Percentiles rank a stretch among this genome's conserved stretches.
phyloP scores from a whole-genome alignment of 176 grass and related monocot genomes.

The Cenchrus americanus region DNA sequence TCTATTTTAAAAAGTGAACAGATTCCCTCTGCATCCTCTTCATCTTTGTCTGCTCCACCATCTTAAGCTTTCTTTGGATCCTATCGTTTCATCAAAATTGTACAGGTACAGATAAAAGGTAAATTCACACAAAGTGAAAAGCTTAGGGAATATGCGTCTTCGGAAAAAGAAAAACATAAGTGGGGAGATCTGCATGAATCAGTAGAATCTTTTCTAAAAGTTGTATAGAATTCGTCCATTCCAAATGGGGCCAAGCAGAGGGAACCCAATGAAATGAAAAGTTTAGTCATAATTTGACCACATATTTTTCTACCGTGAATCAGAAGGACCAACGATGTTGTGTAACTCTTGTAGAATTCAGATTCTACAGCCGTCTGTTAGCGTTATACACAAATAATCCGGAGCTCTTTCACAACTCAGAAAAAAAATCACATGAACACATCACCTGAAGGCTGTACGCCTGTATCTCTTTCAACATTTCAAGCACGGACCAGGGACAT shows the following conservation, averaged over 20 bases:
- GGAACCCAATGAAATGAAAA: not conserved
- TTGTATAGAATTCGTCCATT: not conserved
- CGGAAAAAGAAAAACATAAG: conserved; percentile 1
- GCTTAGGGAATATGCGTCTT: not conserved
- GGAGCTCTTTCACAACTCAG: too few species aligned
- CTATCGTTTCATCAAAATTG: conserved; percentile 26
- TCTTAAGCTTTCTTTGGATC: conserved; percentile 87
- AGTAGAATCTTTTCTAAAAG: not conserved
- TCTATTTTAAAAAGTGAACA: not conserved
- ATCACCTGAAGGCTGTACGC: too few species aligned
- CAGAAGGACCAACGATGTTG: not conserved
- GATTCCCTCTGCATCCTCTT: conserved; percentile 84
- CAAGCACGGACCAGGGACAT: too few species aligned
- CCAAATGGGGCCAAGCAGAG: not conserved
- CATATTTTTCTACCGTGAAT: not conserved
- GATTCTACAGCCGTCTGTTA: not conserved
- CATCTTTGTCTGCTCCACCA: conserved; percentile 80
- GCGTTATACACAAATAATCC: too few species aligned
- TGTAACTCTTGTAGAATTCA: not conserved
- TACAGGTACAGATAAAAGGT: not conserved
- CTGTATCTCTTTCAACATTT: too few species aligned
- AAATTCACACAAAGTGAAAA: not conserved
- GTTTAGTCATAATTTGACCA: not conserved
- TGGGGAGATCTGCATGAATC: not conserved
- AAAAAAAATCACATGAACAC: too few species aligned